Evolutionary conservation across 768 basidiomycete genomes (phyloP).

Genomic region (Chiua virens): DNA sequence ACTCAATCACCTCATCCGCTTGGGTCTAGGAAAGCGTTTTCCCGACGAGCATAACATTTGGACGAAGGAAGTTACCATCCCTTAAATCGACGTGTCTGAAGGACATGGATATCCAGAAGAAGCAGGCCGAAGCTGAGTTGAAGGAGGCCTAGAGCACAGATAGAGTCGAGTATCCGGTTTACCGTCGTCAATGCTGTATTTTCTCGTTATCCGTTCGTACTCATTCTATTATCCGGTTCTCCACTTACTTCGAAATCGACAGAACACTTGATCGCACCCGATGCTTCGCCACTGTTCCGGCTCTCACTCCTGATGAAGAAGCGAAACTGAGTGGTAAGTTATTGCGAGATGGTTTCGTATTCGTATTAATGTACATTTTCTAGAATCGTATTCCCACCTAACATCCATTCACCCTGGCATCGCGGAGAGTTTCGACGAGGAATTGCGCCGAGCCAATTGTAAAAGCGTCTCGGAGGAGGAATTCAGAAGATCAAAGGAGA

Average conservation of each 20-base stretch:
- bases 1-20: slow-evolving; percentile 28
- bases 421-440: slow-evolving; percentile 18
- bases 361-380: not conserved
- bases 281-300: slow-evolving; percentile 12
- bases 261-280: slow-evolving; percentile 21
- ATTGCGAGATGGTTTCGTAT: not conserved
- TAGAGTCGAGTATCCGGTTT: slow-evolving; percentile 21
- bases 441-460: slow-evolving; percentile 13
- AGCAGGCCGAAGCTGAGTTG: slow-evolving; percentile 12
- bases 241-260: not conserved
- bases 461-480: slow-evolving; percentile 15
- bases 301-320: slow-evolving; percentile 16
- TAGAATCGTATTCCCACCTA: slow-evolving; percentile 20
- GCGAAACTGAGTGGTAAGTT: slow-evolving; percentile 11
- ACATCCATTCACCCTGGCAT: slow-evolving; percentile 17
- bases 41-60: slow-evolving; percentile 24
- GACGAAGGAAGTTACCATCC: slow-evolving; percentile 13
- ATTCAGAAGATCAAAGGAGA: slow-evolving; percentile 26
- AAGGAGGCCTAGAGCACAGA: slow-evolving; percentile 8
- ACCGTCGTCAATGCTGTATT: slow-evolving; percentile 29
- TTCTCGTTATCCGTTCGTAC: slow-evolving; percentile 21
- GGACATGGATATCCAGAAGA: slow-evolving; percentile 4
- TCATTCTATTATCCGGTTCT: not conserved
- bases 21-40: slow-evolving; percentile 34
- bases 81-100: not conserved